Evolutionary conservation across 2,329 filamentous ascomycete genomes (phyloP), one percentile per base, ranked within the genome.

Genomic region (Botrytis galanthina): DNA sequence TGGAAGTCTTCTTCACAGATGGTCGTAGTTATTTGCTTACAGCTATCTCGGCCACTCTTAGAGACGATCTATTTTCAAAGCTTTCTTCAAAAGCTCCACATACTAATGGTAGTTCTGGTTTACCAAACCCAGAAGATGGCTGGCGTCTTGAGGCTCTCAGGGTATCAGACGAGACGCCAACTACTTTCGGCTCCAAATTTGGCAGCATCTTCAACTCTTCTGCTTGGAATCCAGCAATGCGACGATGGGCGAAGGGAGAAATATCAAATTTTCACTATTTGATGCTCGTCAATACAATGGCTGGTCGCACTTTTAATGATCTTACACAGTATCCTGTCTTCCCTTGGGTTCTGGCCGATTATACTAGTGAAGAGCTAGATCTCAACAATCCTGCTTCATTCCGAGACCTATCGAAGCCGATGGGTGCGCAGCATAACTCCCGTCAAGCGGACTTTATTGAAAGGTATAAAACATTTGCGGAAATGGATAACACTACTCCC

Each of bases 261-360:
- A 94, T 98, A 68, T 98, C 95, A 22, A 99, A 99, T 82, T 99
- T 99, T 79, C 94, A 98, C 82, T 99, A 99, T 80, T 88, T 99
- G 51, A 99, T 99, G 95, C 90, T 98, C 74, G 91, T 99, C 80
- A 99, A 99, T 80, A 98, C 96, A 0, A 93, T 99, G 88, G 97
- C 97, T 42, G 96, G 96, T 3, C 88, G 96, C 70, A 98, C 96
- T 0, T 99, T 99, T 84, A 99, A 99, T 80, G 96, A 99, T 80
- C 86, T 99, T 29, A 99, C 96, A 0, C 97, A 99, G 79, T 99
- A 99, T 79, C 96, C 96, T 0, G 95, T 99, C 29, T 99, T 99
- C 77, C 96, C 96, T 0, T 99, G 96, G 96, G 91, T 99, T 5
- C 85, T 99, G 63, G 95, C 96, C 0, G 95, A 99, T 80, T 99